phyloP scores from a whole-genome alignment of 2,329 filamentous ascomycete genomes.

The Paraphoma sp. region DNA sequence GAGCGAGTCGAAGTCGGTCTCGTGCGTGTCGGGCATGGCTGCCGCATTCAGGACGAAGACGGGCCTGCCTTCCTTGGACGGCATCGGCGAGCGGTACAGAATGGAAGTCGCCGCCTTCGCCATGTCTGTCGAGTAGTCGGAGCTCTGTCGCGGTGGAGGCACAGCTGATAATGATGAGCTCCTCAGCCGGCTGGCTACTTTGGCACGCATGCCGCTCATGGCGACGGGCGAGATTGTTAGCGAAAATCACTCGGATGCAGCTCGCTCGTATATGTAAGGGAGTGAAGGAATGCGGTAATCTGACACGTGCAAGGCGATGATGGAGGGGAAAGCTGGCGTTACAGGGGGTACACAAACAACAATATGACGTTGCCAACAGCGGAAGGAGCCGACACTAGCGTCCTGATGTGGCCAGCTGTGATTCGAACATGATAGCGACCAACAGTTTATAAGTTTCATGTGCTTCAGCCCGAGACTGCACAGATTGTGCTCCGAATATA shows the following conservation, averaged over 20 bases:
- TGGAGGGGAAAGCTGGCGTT: constrained; percentile 9
- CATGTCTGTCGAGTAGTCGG: constrained; percentile 57
- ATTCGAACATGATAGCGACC: constrained; percentile 6
- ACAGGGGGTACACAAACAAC: constrained; percentile 18
- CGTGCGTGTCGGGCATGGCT: constrained; percentile 61
- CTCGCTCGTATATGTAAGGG: not conserved
- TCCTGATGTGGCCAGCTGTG: constrained; percentile 19
- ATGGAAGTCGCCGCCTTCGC: constrained; percentile 60
- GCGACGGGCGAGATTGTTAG: constrained; percentile 12
- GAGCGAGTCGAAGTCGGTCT: constrained; percentile 61
- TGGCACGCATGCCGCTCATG: constrained; percentile 48
- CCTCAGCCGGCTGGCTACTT: constrained; percentile 46
- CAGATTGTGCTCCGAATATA: too few species aligned
- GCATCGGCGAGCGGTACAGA: constrained; percentile 60
- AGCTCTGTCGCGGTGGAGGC: constrained; percentile 53
- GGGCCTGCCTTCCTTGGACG: constrained; percentile 57
- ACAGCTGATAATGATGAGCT: constrained; percentile 56
- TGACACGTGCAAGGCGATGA: constrained; percentile 18
- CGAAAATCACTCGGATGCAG: not conserved
- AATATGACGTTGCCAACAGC: constrained; percentile 12
- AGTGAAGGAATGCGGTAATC: constrained; percentile 3
- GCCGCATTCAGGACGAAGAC: constrained; percentile 63
- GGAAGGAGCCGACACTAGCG: constrained; percentile 2
- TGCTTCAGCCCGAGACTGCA: not conserved
- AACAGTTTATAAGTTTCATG: constrained; percentile 8